A percentile compares a stretch with the other conserved stretches of the same genome.
Conservation (phyloP, 164 flowering plant species). For the Vitis rotundifolia region DNA sequence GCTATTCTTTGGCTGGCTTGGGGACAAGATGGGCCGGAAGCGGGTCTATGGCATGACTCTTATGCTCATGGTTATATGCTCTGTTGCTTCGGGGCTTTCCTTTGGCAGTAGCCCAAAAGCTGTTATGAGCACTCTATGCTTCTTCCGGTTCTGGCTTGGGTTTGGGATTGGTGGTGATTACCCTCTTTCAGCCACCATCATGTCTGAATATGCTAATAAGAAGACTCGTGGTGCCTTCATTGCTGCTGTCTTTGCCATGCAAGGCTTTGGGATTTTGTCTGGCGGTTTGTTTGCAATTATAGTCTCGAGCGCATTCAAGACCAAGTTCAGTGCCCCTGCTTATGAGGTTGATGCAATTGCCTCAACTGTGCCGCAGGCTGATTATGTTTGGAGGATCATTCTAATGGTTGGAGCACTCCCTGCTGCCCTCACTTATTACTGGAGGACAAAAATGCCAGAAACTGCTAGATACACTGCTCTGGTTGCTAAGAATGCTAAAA, state of each 20-base stretch:
- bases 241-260: slow-evolving; percentile 90
- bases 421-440: slow-evolving; percentile 71
- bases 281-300: slow-evolving; percentile 74
- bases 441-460: slow-evolving; percentile 87
- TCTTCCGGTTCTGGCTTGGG: slow-evolving; percentile 93
- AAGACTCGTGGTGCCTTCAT: slow-evolving; percentile 87
- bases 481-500: slow-evolving; percentile 65
- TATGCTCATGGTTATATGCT: slow-evolving; percentile 61
- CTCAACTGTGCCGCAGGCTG: slow-evolving; percentile 60
- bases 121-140: slow-evolving; percentile 79
- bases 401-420: slow-evolving; percentile 79
- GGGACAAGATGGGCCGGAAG: slow-evolving; percentile 84
- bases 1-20: slow-evolving; percentile 90
- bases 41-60: slow-evolving; percentile 80
- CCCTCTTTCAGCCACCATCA: slow-evolving; percentile 87
- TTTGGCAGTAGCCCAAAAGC: slow-evolving; percentile 48
- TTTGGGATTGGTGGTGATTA: slow-evolving; percentile 90
- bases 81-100: slow-evolving; percentile 76
- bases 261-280: slow-evolving; percentile 72
- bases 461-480: slow-evolving; percentile 85
- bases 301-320: slow-evolving; percentile 45
- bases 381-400: slow-evolving; percentile 70
- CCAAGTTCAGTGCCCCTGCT: slow-evolving; percentile 40
- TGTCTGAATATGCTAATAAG: slow-evolving; percentile 88
- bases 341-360: slow-evolving; percentile 38